These are phyloP conservation scores for Arachnomyces sp. DNA, from an alignment of 2,329 filamentous ascomycete genomes.

Conservation along the genomic window DNA sequence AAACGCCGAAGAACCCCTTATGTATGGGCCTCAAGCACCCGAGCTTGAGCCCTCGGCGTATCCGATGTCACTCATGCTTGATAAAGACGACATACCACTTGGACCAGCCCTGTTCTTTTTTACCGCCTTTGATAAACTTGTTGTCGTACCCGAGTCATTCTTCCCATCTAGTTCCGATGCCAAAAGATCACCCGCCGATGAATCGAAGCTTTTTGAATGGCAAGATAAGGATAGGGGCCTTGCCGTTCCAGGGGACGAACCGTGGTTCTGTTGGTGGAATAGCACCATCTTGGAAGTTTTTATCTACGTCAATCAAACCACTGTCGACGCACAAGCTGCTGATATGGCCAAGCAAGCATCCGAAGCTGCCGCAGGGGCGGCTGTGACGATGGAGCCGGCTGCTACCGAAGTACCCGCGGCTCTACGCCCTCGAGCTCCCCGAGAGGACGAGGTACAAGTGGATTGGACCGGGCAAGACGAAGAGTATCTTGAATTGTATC, in stretches of 20 bases:
- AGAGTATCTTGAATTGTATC: conserved; percentile 30
- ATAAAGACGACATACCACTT: conserved; percentile 46
- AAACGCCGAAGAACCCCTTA: conserved; percentile 33
- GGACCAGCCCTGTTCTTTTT: conserved; percentile 60
- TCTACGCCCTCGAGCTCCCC: conserved; percentile 11
- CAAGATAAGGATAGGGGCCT: conserved; percentile 28
- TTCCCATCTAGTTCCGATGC: conserved; percentile 22
- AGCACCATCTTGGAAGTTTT: conserved; percentile 58
- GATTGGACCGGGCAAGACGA: neutral
- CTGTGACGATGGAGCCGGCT: conserved; percentile 4
- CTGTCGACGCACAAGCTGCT: conserved; percentile 24
- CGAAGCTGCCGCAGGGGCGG: conserved; percentile 8
- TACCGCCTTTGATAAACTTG: conserved; percentile 55
- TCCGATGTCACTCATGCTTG: conserved; percentile 46
- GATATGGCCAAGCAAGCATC: conserved; percentile 13
- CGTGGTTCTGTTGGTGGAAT: conserved; percentile 66
- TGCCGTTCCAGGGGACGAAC: conserved; percentile 47
- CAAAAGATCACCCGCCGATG: conserved; percentile 21
- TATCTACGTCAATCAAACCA: conserved; percentile 52
- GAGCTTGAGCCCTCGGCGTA: conserved; percentile 36
- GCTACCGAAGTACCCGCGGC: conserved; percentile 11
- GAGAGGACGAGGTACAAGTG: no score
- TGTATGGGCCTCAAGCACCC: conserved; percentile 57
- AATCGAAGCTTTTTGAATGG: conserved; percentile 10
- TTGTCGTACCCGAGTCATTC: conserved; percentile 41